A percentile compares a stretch with the other conserved stretches of the same genome.
These are phyloP conservation scores for Psilocybe sp. DNA, from an alignment of 768 basidiomycete genomes.

Conservation along the genomic window DNA sequence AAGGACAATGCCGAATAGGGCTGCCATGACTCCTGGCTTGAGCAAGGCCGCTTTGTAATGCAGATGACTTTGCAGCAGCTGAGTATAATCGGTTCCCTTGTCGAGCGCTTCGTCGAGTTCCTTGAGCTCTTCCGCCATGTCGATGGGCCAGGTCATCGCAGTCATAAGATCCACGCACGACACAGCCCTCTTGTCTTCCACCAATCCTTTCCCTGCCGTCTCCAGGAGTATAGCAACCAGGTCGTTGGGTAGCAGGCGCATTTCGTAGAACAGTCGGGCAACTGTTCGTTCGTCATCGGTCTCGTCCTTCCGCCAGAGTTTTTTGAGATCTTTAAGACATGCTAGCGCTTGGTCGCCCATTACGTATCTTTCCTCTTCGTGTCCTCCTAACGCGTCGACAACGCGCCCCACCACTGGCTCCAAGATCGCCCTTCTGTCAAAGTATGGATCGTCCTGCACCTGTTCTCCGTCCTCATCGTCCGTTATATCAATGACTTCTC, in stretches of 20 bases:
- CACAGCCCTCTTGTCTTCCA: conserved; percentile 82
- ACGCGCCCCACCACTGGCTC: conserved; percentile 70
- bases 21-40: conserved; percentile 63
- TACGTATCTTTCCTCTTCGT: conserved; percentile 63
- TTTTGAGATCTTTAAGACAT: conserved; percentile 92
- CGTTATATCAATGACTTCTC: conserved; percentile 35
- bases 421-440: conserved; percentile 53
- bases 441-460: conserved; percentile 19
- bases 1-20: conserved; percentile 71
- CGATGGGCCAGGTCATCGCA: conserved; percentile 99
- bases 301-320: conserved; percentile 94
- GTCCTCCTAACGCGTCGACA: conserved; percentile 78
- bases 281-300: conserved; percentile 96
- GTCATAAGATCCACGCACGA: conserved; percentile 87
- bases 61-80: conserved; percentile 75
- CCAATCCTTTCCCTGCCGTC: conserved; percentile 73
- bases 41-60: conserved; percentile 86
- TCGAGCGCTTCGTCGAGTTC: conserved; percentile 85
- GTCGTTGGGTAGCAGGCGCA: conserved; percentile 84
- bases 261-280: conserved; percentile 88
- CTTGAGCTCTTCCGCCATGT: conserved; percentile 89
- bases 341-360: conserved; percentile 81
- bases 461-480: conserved; percentile 28
- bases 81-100: conserved; percentile 85
- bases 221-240: conserved; percentile 80